These are phyloP conservation scores for Sporobolomyces roseus DNA, from an alignment of 768 basidiomycete species.

Conservation along the genomic window DNA sequence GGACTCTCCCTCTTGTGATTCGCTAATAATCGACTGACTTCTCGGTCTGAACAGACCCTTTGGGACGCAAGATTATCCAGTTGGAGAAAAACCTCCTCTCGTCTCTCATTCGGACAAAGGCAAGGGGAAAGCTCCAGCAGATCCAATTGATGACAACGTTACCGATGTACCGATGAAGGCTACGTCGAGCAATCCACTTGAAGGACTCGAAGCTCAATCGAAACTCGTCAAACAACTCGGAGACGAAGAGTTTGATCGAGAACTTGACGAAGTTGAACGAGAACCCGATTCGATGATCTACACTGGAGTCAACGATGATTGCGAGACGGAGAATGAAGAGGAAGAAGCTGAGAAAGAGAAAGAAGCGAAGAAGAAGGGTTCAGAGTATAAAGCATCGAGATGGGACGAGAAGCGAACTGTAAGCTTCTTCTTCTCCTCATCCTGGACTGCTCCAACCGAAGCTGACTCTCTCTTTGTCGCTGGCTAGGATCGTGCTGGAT, in stretches of 20 bases:
- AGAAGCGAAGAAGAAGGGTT: background rate
- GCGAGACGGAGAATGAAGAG: too few relatives aligned
- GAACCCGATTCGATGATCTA: background rate
- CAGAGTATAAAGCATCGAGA: background rate
- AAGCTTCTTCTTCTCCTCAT: background rate
- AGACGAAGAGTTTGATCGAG: constrained; percentile 6
- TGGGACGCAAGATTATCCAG: constrained; percentile 12
- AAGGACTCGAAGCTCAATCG: constrained; percentile 18
- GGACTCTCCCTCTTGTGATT: background rate
- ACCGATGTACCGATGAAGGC: too few relatives aligned
- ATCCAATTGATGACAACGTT: too few relatives aligned
- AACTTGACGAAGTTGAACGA: background rate
- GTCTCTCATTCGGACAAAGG: too few relatives aligned
- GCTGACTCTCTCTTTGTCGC: too few relatives aligned
- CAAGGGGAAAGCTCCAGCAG: too few relatives aligned
- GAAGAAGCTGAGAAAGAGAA: constrained; percentile 7
- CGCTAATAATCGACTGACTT: background rate
- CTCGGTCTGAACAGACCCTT: background rate
- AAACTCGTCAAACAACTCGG: constrained; percentile 11
- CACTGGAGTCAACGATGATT: constrained; percentile 1
- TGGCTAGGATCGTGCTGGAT: background rate
- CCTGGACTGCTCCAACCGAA: background rate
- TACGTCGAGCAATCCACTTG: background rate
- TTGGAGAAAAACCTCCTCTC: constrained; percentile 5
- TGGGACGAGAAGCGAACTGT: background rate